Evolutionary conservation across 2,329 filamentous ascomycete species (phyloP).

Genomic region (Zarea fungicola): DNA sequence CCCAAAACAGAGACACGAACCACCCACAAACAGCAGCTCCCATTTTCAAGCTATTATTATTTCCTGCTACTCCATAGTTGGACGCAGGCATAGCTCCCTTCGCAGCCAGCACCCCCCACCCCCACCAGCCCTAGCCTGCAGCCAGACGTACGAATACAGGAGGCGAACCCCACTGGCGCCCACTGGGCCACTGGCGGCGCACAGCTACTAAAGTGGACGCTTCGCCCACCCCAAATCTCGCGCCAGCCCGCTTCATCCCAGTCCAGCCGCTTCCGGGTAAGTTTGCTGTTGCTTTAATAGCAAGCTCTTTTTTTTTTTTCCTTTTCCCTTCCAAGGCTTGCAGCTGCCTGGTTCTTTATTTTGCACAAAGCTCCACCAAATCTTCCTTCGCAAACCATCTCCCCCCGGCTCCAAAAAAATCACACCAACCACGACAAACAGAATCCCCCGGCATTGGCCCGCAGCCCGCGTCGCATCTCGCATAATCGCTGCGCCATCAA

Average conservation of each 20-base stretch:
- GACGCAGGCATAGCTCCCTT: too few relatives aligned
- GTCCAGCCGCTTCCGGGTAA: constrained; percentile 11
- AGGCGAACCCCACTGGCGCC: constrained; percentile 9
- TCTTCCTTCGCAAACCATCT: not conserved
- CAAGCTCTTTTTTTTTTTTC: not conserved
- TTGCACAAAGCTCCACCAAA: constrained; percentile 2
- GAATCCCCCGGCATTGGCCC: constrained; percentile 10
- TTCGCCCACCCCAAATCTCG: constrained; percentile 4
- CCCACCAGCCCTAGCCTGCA: too few relatives aligned
- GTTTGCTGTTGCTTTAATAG: not conserved
- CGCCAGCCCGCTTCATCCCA: not conserved
- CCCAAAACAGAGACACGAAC: too few relatives aligned
- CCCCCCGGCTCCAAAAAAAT: constrained; percentile 1
- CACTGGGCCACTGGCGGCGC: too few relatives aligned
- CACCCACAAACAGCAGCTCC: too few relatives aligned
- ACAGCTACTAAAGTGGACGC: constrained; percentile 10
- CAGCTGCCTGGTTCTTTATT: not conserved
- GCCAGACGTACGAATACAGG: not conserved
- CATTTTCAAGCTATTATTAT: too few relatives aligned
- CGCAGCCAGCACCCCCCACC: too few relatives aligned
- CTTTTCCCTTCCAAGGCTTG: not conserved
- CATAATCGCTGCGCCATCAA: not conserved
- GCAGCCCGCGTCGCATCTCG: constrained; percentile 10
- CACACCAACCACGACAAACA: constrained; percentile 3
- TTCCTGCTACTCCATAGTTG: too few relatives aligned